A percentile compares a stretch with the other conserved stretches of the same genome.
Conservation (phyloP, 2,329 filamentous ascomycete genomes). For the Dactylellina parvicollis region DNA sequence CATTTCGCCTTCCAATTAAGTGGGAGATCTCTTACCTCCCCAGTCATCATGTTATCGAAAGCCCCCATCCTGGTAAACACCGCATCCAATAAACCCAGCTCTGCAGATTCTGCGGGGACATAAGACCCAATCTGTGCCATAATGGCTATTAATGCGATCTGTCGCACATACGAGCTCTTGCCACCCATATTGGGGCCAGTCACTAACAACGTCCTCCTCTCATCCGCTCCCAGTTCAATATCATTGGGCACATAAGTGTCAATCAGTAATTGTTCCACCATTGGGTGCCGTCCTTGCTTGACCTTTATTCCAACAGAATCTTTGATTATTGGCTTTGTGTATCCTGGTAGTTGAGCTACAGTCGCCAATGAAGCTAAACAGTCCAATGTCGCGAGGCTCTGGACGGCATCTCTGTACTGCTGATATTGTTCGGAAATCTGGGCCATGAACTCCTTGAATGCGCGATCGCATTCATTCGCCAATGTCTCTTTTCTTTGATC, state of each 20-base stretch:
- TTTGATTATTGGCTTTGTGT: slow-evolving; percentile 78
- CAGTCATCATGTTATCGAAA: slow-evolving; percentile 92
- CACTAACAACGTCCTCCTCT: slow-evolving; percentile 80
- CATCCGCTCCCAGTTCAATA: slow-evolving; percentile 74
- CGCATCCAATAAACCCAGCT: slow-evolving; percentile 84
- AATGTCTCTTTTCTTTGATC: slow-evolving; percentile 95
- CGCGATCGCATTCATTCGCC: slow-evolving; percentile 86
- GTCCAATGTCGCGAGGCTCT: slow-evolving; percentile 85
- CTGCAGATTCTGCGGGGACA: slow-evolving; percentile 80
- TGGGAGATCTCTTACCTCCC: slow-evolving; percentile 66
- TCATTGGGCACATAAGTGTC: slow-evolving; percentile 92
- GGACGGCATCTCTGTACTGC: slow-evolving; percentile 84
- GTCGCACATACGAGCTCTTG: slow-evolving; percentile 96
- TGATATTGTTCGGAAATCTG: slow-evolving; percentile 87
- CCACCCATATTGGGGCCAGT: slow-evolving; percentile 99
- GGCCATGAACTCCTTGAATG: slow-evolving; percentile 76
- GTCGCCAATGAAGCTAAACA: slow-evolving; percentile 86
- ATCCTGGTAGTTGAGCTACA: slow-evolving; percentile 86
- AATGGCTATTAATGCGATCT: slow-evolving; percentile 88
- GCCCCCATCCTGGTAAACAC: slow-evolving; percentile 97
- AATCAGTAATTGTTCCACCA: slow-evolving; percentile 90
- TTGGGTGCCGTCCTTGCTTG: slow-evolving; percentile 83
- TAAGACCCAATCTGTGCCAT: slow-evolving; percentile 96
- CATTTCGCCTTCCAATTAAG: not conserved
- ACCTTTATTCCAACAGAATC: slow-evolving; percentile 76